Conservation (phyloP, 1,284 basidiomycete species). For the Austroboletus niveus region DNA sequence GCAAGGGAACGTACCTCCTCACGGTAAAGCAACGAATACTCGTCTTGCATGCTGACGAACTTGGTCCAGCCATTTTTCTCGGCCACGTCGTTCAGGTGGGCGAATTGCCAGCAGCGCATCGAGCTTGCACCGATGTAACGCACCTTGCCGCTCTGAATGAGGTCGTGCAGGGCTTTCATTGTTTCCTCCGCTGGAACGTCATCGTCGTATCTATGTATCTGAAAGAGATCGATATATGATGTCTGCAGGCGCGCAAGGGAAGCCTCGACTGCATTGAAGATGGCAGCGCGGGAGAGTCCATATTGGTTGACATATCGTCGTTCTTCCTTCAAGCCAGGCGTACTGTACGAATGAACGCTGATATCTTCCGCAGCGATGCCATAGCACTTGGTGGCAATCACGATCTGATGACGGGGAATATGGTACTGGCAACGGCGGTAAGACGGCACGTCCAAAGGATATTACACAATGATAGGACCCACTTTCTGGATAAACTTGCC, state of each 20-base stretch:
- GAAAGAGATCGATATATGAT: slow-evolving; percentile 47
- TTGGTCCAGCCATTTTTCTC: slow-evolving; percentile 36
- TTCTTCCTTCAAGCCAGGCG: slow-evolving; percentile 10
- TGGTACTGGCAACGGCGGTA: slow-evolving; percentile 37
- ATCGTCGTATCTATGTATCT: slow-evolving; percentile 43
- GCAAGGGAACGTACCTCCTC: slow-evolving; percentile 30
- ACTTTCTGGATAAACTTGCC: slow-evolving; percentile 55
- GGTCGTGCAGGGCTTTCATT: slow-evolving; percentile 47
- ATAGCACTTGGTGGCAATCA: slow-evolving; percentile 44
- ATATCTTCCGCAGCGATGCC: slow-evolving; percentile 21
- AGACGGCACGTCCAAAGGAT: background rate
- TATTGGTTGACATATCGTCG: slow-evolving; percentile 44
- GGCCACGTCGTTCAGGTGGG: slow-evolving; percentile 40
- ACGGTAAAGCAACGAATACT: slow-evolving; percentile 43
- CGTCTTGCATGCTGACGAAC: slow-evolving; percentile 42
- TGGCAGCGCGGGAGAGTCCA: slow-evolving; percentile 43
- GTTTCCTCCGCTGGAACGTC: slow-evolving; percentile 39
- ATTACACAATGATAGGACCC: background rate
- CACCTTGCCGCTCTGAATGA: slow-evolving; percentile 41
- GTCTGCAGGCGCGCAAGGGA: slow-evolving; percentile 42
- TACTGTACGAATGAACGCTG: background rate
- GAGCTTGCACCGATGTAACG: slow-evolving; percentile 47
- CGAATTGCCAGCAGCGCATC: slow-evolving; percentile 44
- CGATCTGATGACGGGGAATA: slow-evolving; percentile 54
- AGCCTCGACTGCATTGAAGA: slow-evolving; percentile 46